These are phyloP conservation scores for Yamadazyma triangularis DNA, from an alignment of 1,139 yeast species.

Conservation along the genomic window DNA sequence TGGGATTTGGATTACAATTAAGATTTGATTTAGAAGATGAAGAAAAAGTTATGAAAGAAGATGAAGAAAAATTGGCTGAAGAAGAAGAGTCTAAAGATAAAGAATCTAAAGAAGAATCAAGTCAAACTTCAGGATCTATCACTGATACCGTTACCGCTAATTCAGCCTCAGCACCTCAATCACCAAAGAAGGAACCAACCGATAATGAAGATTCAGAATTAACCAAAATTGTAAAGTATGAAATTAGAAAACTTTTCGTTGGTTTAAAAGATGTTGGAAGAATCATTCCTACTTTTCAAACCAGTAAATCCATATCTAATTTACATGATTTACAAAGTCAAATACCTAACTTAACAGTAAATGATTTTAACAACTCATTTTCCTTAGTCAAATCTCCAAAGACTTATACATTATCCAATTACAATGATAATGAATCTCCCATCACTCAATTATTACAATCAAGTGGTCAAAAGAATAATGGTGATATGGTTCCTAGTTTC, in stretches of 20 bases:
- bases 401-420: constrained; percentile 36
- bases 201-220: neutral
- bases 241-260: constrained; percentile 32
- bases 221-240: constrained; percentile 28
- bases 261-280: constrained; percentile 34
- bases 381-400: constrained; percentile 42
- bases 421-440: constrained; percentile 37
- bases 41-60: constrained; percentile 13
- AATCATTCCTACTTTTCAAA: constrained; percentile 35
- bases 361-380: constrained; percentile 16
- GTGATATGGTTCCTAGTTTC: constrained; percentile 22
- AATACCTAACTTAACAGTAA: constrained; percentile 13
- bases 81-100: too few relatives aligned
- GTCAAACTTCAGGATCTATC: too few relatives aligned
- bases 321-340: constrained; percentile 20
- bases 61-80: constrained; percentile 4
- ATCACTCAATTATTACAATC: constrained; percentile 32
- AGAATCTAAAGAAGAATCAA: too few relatives aligned
- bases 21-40: constrained; percentile 40
- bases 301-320: constrained; percentile 30
- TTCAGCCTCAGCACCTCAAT: neutral
- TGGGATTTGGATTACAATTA: constrained; percentile 46
- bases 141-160: constrained; percentile 1
- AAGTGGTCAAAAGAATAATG: constrained; percentile 11
- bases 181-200: neutral